Conservation (phyloP, 2,329 filamentous ascomycete genomes). For the Bipolaris bicolor region DNA sequence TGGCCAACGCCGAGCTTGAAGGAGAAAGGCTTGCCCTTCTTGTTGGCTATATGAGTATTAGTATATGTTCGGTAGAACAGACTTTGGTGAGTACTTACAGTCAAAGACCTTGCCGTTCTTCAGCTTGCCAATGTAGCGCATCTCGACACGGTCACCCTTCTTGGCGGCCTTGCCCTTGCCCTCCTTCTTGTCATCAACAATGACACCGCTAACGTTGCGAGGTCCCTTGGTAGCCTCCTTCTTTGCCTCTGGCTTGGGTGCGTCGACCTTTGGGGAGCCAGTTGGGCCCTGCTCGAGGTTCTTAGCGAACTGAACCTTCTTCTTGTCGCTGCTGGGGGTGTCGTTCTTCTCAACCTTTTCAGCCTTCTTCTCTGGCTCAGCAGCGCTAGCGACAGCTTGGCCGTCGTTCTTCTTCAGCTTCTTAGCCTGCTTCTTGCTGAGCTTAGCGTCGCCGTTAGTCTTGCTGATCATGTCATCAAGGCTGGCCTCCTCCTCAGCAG, state of each 20-base stretch:
- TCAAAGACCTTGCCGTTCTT: conserved; percentile 95
- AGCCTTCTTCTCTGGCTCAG: conserved; percentile 60
- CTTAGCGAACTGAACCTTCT: conserved; percentile 99
- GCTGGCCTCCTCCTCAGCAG: conserved; percentile 65
- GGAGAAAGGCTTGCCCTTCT: conserved; percentile 96
- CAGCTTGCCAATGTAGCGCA: conserved; percentile 97
- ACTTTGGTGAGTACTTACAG: conserved; percentile 61
- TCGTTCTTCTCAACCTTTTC: conserved; percentile 57
- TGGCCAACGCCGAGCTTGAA: conserved; percentile 95
- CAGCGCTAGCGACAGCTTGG: conserved; percentile 68
- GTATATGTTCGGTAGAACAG: conserved; percentile 5
- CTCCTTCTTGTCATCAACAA: conserved; percentile 92
- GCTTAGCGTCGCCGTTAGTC: conserved; percentile 71
- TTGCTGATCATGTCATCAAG: conserved; percentile 89
- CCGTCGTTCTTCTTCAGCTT: conserved; percentile 99
- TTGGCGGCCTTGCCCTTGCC: conserved; percentile 85
- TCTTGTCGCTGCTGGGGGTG: conserved; percentile 62
- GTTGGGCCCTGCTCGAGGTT: conserved; percentile 97
- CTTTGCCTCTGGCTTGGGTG: conserved; percentile 53
- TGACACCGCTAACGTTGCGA: conserved; percentile 86
- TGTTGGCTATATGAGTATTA: conserved; percentile 75
- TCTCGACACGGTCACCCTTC: conserved; percentile 86
- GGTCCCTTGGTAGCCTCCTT: conserved; percentile 62
- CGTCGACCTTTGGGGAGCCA: conserved; percentile 55
- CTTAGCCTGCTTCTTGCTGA: conserved; percentile 97